Base-by-base conservation (phyloP, 2,329 filamentous ascomycete genomes). In the Raffaelea deltoideospora region DNA sequence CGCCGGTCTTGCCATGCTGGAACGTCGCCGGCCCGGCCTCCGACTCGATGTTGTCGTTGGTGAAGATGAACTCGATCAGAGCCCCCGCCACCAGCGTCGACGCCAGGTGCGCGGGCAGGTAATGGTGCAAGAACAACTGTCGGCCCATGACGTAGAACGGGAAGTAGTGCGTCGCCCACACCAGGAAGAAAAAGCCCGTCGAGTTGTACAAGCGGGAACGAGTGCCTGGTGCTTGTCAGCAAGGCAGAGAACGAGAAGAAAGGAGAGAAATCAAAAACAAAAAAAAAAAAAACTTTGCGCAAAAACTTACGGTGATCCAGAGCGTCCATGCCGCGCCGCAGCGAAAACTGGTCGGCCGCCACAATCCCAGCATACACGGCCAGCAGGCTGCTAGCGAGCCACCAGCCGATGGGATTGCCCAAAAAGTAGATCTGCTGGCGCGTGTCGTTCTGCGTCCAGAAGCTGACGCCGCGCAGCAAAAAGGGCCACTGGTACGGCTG, bases 91-190 rank as follows among this genome's bases (percentile, higher is more conserved):
- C 87, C 27, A 98, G 71, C 21, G 76, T 76, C 7, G 86, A 94
- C 1, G 90, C 88, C 10, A 98, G 69, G 53, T 98, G 90, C 1
- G 90, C 85, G 1, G 90, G 90, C 4, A 98, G 73, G 54, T 98
- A 98, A 60, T 98, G 90, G 58, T 98, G 90, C 48, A 98, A 61
- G 76, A 98, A 98, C 45, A 95, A 77, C 58, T 98, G 88, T 49
- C 88, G 86, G 39, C 88, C 88, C 88, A 98, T 98, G 45, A 95
- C 75, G 64, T 77, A 98, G 67, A 98, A 98, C 36, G 88, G 88
- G 58, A 94, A 76, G 65, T 95, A 98, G 57, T 98, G 90, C 3
- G 86, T 88, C 13, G 84, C 86, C 90, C 90, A 98, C 38, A 86
- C 85, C 39, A 98, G 73, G 75, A 95, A 96, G 67, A 98, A 92